Percentiles rank a stretch among this genome's conserved stretches.
phyloP scores from a whole-genome alignment of 2,329 filamentous ascomycete species.

The Trichoderma simmonsii region DNA sequence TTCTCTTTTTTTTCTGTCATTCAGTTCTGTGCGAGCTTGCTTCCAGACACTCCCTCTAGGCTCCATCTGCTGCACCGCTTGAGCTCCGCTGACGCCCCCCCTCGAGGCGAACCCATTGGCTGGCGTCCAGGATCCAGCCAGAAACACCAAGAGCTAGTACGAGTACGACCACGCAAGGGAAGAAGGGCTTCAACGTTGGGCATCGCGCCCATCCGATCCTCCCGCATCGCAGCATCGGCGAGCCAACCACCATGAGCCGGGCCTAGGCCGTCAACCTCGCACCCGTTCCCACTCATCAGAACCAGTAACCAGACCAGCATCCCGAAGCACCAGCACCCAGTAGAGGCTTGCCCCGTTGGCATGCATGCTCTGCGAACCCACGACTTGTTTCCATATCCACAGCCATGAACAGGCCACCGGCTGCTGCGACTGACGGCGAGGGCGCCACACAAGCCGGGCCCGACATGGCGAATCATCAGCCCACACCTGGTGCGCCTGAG shows the following conservation, averaged over 20 bases:
- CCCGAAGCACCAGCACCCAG: not conserved
- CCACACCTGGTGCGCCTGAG: slow-evolving; percentile 16
- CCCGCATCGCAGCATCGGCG: slow-evolving; percentile 23
- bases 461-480: slow-evolving; percentile 22
- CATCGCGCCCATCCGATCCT: slow-evolving; percentile 23
- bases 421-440: slow-evolving; percentile 20
- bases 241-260: slow-evolving; percentile 37
- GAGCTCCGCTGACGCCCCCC: not conserved
- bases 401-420: slow-evolving; percentile 32
- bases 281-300: slow-evolving; percentile 27
- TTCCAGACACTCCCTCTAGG: not conserved
- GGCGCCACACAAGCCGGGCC: slow-evolving; percentile 22
- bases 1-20: not conserved
- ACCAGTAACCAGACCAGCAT: slow-evolving; percentile 24
- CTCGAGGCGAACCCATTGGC: slow-evolving; percentile 4
- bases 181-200: slow-evolving; percentile 26
- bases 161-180: slow-evolving; percentile 6
- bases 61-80: slow-evolving; percentile 4
- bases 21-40: slow-evolving; percentile 12
- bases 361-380: slow-evolving; percentile 33
- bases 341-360: slow-evolving; percentile 31
- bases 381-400: slow-evolving; percentile 23
- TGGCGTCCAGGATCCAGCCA: not conserved
- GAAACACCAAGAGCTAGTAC: not conserved
- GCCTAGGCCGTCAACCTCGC: slow-evolving; percentile 22